Percentiles rank a stretch among this genome's conserved stretches.
These are phyloP conservation scores for Naganishia albida DNA, from an alignment of 1,284 basidiomycete species.

Conservation along the genomic window DNA sequence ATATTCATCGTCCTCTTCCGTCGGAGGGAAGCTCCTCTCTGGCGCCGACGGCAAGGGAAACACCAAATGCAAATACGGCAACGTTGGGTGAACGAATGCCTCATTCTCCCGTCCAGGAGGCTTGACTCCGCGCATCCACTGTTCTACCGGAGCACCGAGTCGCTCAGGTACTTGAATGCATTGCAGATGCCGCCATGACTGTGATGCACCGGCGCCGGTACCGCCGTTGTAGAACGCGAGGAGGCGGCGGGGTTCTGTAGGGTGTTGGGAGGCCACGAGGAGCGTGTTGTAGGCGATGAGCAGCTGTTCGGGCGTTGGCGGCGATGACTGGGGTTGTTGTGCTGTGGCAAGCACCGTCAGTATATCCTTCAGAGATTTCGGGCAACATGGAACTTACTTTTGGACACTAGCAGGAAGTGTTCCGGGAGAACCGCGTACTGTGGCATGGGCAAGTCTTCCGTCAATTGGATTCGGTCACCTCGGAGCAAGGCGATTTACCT, in stretches of 20 bases:
- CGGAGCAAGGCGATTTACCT: constrained; percentile 19
- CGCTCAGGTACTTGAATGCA: constrained; percentile 67
- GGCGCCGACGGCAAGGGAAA: constrained; percentile 56
- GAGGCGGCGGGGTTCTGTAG: constrained; percentile 57
- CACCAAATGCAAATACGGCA: constrained; percentile 79
- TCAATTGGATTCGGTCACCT: not conserved
- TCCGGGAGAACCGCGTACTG: constrained; percentile 72
- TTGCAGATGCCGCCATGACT: constrained; percentile 83
- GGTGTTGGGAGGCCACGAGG: constrained; percentile 63
- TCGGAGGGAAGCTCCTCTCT: constrained; percentile 56
- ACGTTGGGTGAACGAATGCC: constrained; percentile 65
- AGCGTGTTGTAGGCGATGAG: constrained; percentile 71
- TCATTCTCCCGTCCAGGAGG: constrained; percentile 58
- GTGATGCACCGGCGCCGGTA: constrained; percentile 77
- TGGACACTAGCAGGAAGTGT: constrained; percentile 78
- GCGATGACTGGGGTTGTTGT: constrained; percentile 65
- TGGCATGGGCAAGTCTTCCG: not conserved
- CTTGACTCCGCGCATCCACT: constrained; percentile 58
- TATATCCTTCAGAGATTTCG: not conserved
- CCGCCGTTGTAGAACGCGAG: constrained; percentile 89
- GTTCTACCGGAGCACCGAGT: constrained; percentile 71
- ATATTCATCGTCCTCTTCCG: constrained; percentile 48
- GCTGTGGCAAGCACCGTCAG: constrained; percentile 34
- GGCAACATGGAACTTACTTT: constrained; percentile 58
- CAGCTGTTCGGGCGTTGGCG: constrained; percentile 73